These are phyloP conservation scores for Mycena pura DNA, from an alignment of 768 basidiomycete genomes.

Conservation along the genomic window DNA sequence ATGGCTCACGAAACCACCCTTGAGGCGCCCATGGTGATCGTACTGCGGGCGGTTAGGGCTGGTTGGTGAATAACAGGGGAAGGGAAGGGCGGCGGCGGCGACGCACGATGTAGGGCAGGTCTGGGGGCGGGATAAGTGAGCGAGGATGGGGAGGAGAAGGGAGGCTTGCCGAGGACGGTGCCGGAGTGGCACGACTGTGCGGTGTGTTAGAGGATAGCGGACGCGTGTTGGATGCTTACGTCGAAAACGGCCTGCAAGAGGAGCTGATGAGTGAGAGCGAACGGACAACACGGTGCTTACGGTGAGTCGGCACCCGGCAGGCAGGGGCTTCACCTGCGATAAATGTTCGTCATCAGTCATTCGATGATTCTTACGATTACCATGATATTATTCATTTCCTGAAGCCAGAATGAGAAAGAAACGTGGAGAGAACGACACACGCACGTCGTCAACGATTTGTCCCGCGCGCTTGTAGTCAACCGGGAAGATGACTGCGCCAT, in stretches of 20 bases:
- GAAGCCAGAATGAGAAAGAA: background rate
- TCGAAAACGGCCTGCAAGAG: slow-evolving; percentile 59
- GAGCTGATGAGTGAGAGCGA: background rate
- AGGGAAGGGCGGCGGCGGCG: background rate
- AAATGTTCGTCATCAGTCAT: background rate
- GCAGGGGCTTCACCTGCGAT: slow-evolving; percentile 50
- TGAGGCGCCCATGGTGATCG: slow-evolving; percentile 62
- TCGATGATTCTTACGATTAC: no score
- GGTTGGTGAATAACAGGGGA: background rate
- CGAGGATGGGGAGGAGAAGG: background rate
- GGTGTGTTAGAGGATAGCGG: background rate
- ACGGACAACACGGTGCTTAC: slow-evolving; percentile 37
- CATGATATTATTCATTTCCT: slow-evolving; percentile 61
- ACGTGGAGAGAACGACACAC: slow-evolving; percentile 25
- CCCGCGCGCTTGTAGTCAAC: slow-evolving; percentile 81
- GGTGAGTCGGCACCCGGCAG: slow-evolving; percentile 57
- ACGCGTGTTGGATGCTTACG: slow-evolving; percentile 42
- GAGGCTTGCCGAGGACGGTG: slow-evolving; percentile 52
- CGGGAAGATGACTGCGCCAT: slow-evolving; percentile 77
- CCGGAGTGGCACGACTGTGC: slow-evolving; percentile 62
- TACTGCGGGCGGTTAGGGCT: slow-evolving; percentile 46
- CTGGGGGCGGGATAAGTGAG: slow-evolving; percentile 39
- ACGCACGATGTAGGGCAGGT: slow-evolving; percentile 58
- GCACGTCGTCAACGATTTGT: slow-evolving; percentile 75
- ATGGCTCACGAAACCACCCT: slow-evolving; percentile 47